A percentile compares a stretch with the other conserved stretches of the same genome.
Evolutionary conservation across 2,329 filamentous ascomycete species (phyloP).

Genomic region (Drechslerella coelobrocha): DNA sequence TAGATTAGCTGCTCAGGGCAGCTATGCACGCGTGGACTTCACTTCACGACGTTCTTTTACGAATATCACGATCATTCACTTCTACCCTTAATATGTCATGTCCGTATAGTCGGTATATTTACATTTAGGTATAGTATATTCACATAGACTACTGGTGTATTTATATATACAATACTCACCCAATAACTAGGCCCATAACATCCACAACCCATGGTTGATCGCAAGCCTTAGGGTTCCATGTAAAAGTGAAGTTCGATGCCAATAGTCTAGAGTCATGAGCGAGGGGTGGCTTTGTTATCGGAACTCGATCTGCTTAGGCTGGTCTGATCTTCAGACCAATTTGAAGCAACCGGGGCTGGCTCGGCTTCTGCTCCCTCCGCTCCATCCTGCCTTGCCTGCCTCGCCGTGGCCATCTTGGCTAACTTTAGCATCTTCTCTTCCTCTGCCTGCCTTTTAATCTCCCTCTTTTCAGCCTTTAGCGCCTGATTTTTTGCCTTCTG

Average conservation of each 20-base stretch:
- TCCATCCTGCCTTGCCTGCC: background rate
- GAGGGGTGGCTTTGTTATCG: too few relatives aligned
- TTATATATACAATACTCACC: too few relatives aligned
- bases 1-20: background rate
- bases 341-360: too few relatives aligned
- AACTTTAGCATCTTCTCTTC: slow-evolving; percentile 25
- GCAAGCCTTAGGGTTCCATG: too few relatives aligned
- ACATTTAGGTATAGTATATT: background rate
- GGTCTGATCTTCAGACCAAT: too few relatives aligned
- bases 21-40: slow-evolving; percentile 23
- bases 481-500: slow-evolving; percentile 53
- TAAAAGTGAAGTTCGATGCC: too few relatives aligned
- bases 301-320: too few relatives aligned
- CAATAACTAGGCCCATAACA: too few relatives aligned
- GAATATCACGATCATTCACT: slow-evolving; percentile 23
- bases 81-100: background rate
- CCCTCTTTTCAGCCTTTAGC: slow-evolving; percentile 51
- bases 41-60: slow-evolving; percentile 43
- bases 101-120: background rate
- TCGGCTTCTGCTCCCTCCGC: background rate
- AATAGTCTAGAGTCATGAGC: too few relatives aligned
- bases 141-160: background rate
- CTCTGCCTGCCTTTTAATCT: slow-evolving; percentile 34
- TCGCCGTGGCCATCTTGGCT: slow-evolving; percentile 19
- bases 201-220: too few relatives aligned